Base-by-base conservation (phyloP, 345 rosid species). In the Hibiscus syriacus region DNA sequence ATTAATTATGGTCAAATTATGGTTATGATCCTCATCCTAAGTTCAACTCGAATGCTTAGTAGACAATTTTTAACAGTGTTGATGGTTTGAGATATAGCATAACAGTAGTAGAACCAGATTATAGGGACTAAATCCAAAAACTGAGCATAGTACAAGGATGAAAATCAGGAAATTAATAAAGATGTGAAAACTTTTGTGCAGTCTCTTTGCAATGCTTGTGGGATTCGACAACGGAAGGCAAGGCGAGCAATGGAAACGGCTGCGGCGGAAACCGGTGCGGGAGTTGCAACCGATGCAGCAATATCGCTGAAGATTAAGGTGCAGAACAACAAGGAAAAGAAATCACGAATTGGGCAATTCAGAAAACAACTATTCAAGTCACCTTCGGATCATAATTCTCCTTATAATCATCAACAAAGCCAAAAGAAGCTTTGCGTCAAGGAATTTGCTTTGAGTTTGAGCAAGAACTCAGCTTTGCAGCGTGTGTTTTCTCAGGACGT, bases 161-260 rank as follows among this genome's bases (percentile, higher is more conserved):
- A n/a, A n/a, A n/a, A n/a, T n/a, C n/a, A n/a, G n/a, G n/a, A n/a
- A n/a, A n/a, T n/a, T 57, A 11, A 53, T 6, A 16, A 11, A 53
- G 1, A 54, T 5, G 38, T 22, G 34, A 11, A n/a, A 45, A 6
- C 38, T 58, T 45, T 65, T 50, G 46, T 74, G 70, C 87, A 92
- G 98, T 84, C 98, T 23, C 96, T 92, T 45, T 92, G 98, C 81
- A 92, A 92, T 69, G 98, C 98, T 5, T 92, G 96, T 52, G 98
- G 98, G 67, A 92, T 92, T 72, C 80, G 96, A 5, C 94, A 87
- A 75, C 83, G 96, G 86, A 92, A 92, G 86, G 96, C 94, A 3
- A 83, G 92, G 43, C 73, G 92, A 29, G 94, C 94, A 3, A 74
- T 86, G 80, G 87, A 77, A 56, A 88, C 81, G 0, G 58, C 69